Conservation (phyloP, 2,329 filamentous ascomycete genomes). For the Plectosphaerella plurivora region DNA sequence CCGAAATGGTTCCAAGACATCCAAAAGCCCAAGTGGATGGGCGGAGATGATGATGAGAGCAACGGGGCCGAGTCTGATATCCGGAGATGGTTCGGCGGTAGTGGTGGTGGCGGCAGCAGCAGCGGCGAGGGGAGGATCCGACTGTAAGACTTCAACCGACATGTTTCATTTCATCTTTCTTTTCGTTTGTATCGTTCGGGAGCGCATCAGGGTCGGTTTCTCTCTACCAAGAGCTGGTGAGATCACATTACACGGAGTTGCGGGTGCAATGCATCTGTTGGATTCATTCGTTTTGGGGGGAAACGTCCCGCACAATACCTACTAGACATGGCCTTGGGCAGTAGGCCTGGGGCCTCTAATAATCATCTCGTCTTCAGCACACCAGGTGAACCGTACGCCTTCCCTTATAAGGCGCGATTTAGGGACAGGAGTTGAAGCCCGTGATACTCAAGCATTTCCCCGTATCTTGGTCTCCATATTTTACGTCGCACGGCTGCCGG, state of each 20-base stretch:
- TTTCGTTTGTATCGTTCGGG: neutral
- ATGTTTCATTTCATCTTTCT: neutral
- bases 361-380: too few relatives aligned
- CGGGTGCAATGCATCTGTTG: neutral
- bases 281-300: conserved; percentile 1
- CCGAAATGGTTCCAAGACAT: conserved; percentile 81
- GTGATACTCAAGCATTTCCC: too few relatives aligned
- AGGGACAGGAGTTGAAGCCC: too few relatives aligned
- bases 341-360: too few relatives aligned
- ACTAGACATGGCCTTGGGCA: neutral
- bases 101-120: neutral
- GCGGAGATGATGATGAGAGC: conserved; percentile 44
- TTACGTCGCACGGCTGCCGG: too few relatives aligned
- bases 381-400: too few relatives aligned
- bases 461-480: too few relatives aligned
- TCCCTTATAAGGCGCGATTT: too few relatives aligned
- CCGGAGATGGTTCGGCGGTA: conserved; percentile 52
- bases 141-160: conserved; percentile 2
- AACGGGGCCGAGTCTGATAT: conserved; percentile 33
- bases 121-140: conserved; percentile 31
- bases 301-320: conserved; percentile 3
- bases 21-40: conserved; percentile 80
- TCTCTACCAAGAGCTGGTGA: conserved; percentile 16
- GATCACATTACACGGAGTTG: conserved; percentile 12
- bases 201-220: conserved; percentile 3